Base-by-base conservation (phyloP, 2,329 filamentous ascomycete species). In the Calonectria montana region DNA sequence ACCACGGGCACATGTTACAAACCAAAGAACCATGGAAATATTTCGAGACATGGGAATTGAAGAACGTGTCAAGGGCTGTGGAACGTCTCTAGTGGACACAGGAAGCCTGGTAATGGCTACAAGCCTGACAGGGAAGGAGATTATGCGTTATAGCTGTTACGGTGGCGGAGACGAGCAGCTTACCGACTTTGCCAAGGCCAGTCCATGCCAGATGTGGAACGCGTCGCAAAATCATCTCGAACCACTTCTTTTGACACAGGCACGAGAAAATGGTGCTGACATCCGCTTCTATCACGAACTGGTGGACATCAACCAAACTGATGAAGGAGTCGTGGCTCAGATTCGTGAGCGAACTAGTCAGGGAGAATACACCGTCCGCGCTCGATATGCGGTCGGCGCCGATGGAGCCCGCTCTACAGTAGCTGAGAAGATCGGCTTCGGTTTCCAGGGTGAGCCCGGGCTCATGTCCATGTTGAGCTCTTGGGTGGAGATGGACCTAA, bases 391-490 rank as follows among this genome's bases (percentile, higher is more conserved):
- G 3, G 62, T 75, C 5, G 73, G 73, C 0, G 69, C 72, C 6
- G 73, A 75, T 25, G 72, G 73, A 39, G 73, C 72, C 4, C 57
- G 67, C 2, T 75, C 73, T 6, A 53, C 23, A 2, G 70, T 74
- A 12, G 72, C 72, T 3, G 29, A 73, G 23, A 67, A 73, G 12
- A 48, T 53, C 3, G 72, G 70, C 4, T 70, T 74, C 16, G 65
- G 67, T 1, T 73, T 75, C 39, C 27, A 68, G 3, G 72, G 74
- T 16, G 70, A 75, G 41, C 72, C 72, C 4, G 21, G 53, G 3
- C 53, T 57, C n/a, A 57, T 57, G 53, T 57, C 53, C 4, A 57
- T 57, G 53, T 4, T 57, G 4, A 57, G 53, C 15, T 57, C 53
- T 3, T 57, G 53, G 53, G 53, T 57, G n/a, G 53, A 57, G n/a